Conservation (phyloP, 192 early-diverging fungal species). For the Umbelopsis isabellina region DNA sequence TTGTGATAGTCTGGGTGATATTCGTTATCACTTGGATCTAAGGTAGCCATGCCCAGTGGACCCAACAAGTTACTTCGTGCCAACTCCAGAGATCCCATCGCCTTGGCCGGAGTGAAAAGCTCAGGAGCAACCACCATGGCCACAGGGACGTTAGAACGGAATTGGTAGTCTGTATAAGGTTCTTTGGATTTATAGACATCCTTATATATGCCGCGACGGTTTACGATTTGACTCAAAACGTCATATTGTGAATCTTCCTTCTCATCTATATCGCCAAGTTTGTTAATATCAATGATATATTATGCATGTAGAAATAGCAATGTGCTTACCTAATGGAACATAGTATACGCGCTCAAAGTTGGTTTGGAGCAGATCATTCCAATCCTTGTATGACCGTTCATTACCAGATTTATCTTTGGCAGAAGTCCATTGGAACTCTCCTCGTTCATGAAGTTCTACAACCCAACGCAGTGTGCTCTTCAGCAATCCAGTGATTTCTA, state of each 20-base stretch:
- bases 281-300: not conserved
- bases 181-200: conserved; percentile 77
- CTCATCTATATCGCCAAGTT: conserved; percentile 44
- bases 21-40: conserved; percentile 93
- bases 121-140: conserved; percentile 97
- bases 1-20: conserved; percentile 97
- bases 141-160: conserved; percentile 89
- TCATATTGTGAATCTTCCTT: conserved; percentile 64
- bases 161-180: conserved; percentile 87
- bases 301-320: not conserved
- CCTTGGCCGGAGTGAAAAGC: conserved; percentile 82
- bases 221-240: conserved; percentile 66
- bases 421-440: conserved; percentile 47
- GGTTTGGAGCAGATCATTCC: conserved; percentile 78
- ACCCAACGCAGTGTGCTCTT: conserved; percentile 89
- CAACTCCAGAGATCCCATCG: conserved; percentile 66
- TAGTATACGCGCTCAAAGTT: conserved; percentile 90
- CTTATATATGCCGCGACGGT: conserved; percentile 94
- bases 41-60: conserved; percentile 92
- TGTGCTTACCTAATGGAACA: conserved; percentile 72
- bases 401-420: conserved; percentile 50
- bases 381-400: conserved; percentile 67
- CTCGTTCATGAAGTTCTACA: conserved; percentile 48
- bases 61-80: conserved; percentile 73
- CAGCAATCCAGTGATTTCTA: conserved; percentile 91